Conservation (phyloP, 2,329 filamentous ascomycete genomes). For the Byssoonygena ceratinophila region DNA sequence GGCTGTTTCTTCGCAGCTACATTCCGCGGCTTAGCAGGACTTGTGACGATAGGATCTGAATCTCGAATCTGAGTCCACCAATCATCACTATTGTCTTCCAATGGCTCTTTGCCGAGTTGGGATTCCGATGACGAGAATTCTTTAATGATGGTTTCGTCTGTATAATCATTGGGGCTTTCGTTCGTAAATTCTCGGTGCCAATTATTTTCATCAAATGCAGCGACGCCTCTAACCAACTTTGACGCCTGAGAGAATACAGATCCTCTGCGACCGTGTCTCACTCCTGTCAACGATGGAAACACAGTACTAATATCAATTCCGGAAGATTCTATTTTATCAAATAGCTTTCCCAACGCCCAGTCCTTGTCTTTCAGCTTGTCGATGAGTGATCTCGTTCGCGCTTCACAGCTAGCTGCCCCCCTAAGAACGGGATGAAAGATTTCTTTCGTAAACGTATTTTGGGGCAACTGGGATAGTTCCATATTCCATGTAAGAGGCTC, state of each 20-base stretch:
- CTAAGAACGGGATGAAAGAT: conserved; percentile 46
- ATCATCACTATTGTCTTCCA: conserved; percentile 19
- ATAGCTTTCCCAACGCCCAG: conserved; percentile 46
- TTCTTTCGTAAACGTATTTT: conserved; percentile 37
- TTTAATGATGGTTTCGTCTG: conserved; percentile 5
- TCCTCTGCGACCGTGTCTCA: conserved; percentile 36
- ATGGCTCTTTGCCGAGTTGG: conserved; percentile 13
- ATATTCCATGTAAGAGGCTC: conserved; percentile 45
- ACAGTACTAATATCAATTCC: conserved; percentile 47
- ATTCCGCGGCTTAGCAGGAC: not conserved
- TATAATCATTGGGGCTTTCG: not conserved
- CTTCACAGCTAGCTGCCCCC: conserved; percentile 39
- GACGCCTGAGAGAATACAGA: conserved; percentile 43
- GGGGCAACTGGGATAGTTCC: conserved; percentile 33
- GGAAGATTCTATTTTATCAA: conserved; percentile 48
- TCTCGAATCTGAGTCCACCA: conserved; percentile 27
- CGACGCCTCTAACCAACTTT: conserved; percentile 45
- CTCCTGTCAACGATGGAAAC: conserved; percentile 45
- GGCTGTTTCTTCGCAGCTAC: not conserved
- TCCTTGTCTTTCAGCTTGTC: conserved; percentile 48
- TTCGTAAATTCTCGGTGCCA: conserved; percentile 33
- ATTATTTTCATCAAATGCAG: conserved; percentile 41
- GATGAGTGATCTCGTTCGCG: conserved; percentile 41
- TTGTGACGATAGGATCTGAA: not conserved
- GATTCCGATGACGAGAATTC: conserved; percentile 9